Evolutionary conservation across 495 filamentous ascomycete genomes (phyloP), one percentile per base, ranked within the genome.

Genomic region (Tuber borchii): DNA sequence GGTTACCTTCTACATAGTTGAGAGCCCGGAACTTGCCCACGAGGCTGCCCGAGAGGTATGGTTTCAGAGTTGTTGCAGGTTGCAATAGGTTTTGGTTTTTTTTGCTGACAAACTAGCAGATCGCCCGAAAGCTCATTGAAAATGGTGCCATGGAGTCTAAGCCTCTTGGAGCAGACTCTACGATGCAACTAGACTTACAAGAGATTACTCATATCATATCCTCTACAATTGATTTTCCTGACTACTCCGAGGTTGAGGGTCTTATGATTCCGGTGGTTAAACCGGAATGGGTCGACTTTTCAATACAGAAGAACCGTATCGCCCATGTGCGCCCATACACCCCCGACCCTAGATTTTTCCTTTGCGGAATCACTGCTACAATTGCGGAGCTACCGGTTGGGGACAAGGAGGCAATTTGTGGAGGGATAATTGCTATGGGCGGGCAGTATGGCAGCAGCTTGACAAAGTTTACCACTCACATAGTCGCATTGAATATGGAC

Each of bases 331-430:
- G 95, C 40, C 92, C 92, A 31, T 96, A 90, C 80, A 97, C 91
- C 65, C 95, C 95, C 0, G 96, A 99, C 80, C 94, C 95, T 12
- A 87, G 90, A 56, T 90, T 97, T 77, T 94, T 97, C 84, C 91
- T 99, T 85, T 93, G 91, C 69, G 91, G 91, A 78, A 90, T 97
- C 69, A 87, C 92, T 17, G 84, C 95, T 4, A 90, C 90, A 31
- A 86, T 87, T 71, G 90, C 88, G 6, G 93, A 96, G 77, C 90
- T 99, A 70, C 95, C 95, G 7, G 84, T 88, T n/a, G 91, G 89
- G 19, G 95, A 99, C 84, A 92, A 93, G 82, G 95, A 98, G 84
- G 91, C 93, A 0, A 97, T 99, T 73, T 89, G 91, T 71, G 95
- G 93, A 4, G 95, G 93, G 7, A 92, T 97, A 7, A 84, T 96